Evolutionary conservation across 345 rosid genomes (phyloP).

Genomic region (Cardiospermum halicacabum): DNA sequence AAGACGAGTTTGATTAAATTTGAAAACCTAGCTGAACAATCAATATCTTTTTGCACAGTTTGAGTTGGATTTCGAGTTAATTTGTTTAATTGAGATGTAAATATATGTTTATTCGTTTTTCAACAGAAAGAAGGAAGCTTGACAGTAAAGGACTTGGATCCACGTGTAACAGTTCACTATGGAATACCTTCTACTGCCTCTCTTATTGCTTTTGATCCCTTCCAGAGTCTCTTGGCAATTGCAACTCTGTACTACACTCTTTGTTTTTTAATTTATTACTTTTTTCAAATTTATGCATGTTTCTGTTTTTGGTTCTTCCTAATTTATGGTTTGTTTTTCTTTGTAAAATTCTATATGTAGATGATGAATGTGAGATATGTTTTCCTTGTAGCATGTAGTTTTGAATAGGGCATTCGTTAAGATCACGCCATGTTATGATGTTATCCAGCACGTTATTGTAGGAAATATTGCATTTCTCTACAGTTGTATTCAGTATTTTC

Average conservation of each 20-base stretch:
- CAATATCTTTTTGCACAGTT: too few species aligned
- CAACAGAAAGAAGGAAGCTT: conserved; percentile 23
- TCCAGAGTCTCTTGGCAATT: conserved; percentile 73
- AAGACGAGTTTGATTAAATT: too few species aligned
- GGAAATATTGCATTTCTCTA: background rate
- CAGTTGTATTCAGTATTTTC: background rate
- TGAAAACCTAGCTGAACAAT: too few species aligned
- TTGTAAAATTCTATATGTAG: background rate
- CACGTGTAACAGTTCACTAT: conserved; percentile 52
- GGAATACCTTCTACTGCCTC: conserved; percentile 84
- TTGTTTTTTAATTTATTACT: background rate
- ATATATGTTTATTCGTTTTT: background rate
- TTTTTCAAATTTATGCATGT: too few species aligned
- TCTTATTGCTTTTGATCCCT: conserved; percentile 67
- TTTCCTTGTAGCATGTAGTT: background rate
- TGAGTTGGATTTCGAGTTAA: too few species aligned
- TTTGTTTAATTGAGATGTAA: too few species aligned
- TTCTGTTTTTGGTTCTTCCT: background rate
- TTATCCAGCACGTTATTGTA: background rate
- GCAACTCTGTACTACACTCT: conserved; percentile 62
- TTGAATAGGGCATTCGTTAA: background rate
- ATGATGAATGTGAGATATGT: background rate
- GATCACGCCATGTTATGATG: background rate
- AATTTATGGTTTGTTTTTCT: background rate
- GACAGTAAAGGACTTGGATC: conserved; percentile 44